A percentile compares a stretch with the other conserved stretches of the same genome.
Conservation (phyloP, 2,329 filamentous ascomycete species). For the Nectriaceae sp. region DNA sequence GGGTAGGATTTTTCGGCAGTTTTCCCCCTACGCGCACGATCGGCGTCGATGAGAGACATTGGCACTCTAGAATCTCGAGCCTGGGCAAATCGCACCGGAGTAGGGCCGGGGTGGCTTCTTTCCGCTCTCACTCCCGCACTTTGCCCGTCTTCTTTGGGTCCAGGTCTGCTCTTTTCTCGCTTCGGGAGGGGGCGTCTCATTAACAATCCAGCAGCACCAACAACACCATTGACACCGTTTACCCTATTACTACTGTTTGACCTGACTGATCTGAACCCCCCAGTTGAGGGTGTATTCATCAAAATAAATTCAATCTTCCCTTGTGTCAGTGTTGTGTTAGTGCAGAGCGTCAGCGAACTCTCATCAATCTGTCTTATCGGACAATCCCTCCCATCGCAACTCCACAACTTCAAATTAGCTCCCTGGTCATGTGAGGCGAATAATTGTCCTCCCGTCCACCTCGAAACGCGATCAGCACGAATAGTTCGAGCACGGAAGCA, state of each 20-base stretch:
- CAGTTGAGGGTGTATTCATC: too few species aligned
- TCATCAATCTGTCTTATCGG: background rate
- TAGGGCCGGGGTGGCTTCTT: constrained; percentile 24
- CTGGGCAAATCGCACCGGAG: constrained; percentile 26
- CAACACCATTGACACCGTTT: too few species aligned
- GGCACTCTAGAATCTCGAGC: constrained; percentile 23
- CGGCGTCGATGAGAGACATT: constrained; percentile 32
- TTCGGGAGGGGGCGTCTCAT: background rate
- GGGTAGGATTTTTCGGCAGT: constrained; percentile 8
- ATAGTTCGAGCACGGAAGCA: background rate
- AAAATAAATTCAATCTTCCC: background rate
- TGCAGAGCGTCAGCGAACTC: background rate
- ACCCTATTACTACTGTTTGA: too few species aligned
- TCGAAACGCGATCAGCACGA: background rate
- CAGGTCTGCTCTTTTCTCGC: background rate
- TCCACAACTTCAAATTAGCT: background rate
- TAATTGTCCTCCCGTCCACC: background rate
- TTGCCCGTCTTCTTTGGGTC: too few species aligned
- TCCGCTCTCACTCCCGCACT: background rate
- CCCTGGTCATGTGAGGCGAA: background rate
- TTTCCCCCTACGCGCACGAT: too few species aligned
- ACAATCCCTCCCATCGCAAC: too few species aligned
- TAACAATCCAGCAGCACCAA: too few species aligned
- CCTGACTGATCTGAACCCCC: too few species aligned
- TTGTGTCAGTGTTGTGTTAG: background rate